Percentiles rank a stretch among this genome's conserved stretches.
Evolutionary conservation across 108 stramenopile genomes (phyloP).

Genomic region (Skeletonema potamos): DNA sequence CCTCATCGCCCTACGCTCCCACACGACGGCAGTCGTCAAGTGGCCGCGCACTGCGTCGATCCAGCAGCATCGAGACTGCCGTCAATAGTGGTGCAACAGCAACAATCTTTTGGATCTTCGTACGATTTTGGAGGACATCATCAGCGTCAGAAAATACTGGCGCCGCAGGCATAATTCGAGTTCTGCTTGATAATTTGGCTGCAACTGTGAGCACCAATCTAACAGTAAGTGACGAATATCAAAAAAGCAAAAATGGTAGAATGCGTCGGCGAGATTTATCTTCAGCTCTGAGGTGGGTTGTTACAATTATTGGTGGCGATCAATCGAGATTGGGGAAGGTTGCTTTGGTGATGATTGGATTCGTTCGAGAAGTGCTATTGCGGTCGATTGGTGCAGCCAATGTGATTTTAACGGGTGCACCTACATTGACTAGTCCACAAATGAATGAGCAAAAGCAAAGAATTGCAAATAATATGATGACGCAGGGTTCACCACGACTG

Average conservation of each 20-base stretch:
- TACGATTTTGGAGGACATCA: neutral
- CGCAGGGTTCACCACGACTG: too few species aligned
- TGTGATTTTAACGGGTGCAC: slow-evolving; percentile 27
- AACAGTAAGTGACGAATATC: neutral
- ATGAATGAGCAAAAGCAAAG: neutral
- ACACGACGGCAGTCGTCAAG: slow-evolving; percentile 31
- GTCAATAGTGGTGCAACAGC: neutral
- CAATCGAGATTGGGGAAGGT: slow-evolving; percentile 27
- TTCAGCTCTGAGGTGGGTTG: slow-evolving; percentile 25
- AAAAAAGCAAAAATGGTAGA: neutral
- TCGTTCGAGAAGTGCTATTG: slow-evolving; percentile 24
- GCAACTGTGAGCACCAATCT: neutral
- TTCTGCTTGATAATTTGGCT: neutral
- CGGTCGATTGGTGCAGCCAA: slow-evolving; percentile 27
- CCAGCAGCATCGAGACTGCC: slow-evolving; percentile 1
- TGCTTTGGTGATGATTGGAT: neutral
- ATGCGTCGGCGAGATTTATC: neutral
- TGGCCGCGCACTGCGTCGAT: neutral
- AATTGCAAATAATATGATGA: neutral
- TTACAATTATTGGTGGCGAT: slow-evolving; percentile 17
- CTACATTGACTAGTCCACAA: neutral
- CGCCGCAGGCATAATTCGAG: neutral
- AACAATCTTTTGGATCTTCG: slow-evolving; percentile 1
- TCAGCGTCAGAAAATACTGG: neutral
- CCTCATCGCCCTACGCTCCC: slow-evolving; percentile 41